Percentiles rank a stretch among this genome's conserved stretches.
Evolutionary conservation across 1,139 yeast genomes (phyloP).

Genomic region (Sugiyamaella pinicola): DNA sequence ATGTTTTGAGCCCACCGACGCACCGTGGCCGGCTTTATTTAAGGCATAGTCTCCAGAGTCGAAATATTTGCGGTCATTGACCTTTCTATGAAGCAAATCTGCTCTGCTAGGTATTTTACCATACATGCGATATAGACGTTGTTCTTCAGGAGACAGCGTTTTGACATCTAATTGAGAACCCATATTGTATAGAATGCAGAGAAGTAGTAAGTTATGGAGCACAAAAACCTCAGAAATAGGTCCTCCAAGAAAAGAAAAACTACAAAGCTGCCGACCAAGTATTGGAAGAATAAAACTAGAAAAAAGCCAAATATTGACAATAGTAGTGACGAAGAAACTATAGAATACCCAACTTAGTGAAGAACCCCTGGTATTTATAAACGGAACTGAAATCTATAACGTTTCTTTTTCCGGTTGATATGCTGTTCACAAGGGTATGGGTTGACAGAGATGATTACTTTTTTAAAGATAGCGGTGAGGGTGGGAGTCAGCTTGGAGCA

Average conservation of each 20-base stretch:
- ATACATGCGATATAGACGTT: conserved; percentile 63
- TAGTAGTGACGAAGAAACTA: background rate
- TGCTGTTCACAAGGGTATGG: background rate
- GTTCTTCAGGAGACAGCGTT: conserved; percentile 42
- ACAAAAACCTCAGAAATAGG: no score
- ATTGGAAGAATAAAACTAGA: no score
- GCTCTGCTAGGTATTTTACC: conserved; percentile 88
- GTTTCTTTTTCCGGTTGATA: background rate
- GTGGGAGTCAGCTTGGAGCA: background rate
- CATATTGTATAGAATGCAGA: background rate
- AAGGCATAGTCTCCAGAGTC: conserved; percentile 98
- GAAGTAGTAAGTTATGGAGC: background rate
- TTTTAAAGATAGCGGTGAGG: conserved; percentile 15
- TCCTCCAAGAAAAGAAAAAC: no score
- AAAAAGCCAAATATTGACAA: background rate
- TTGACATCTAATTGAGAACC: conserved; percentile 22
- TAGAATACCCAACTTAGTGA: background rate
- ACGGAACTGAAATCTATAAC: background rate
- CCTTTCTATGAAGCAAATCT: conserved; percentile 74
- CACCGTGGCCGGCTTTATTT: conserved; percentile 64
- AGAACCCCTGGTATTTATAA: conserved; percentile 15
- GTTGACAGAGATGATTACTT: background rate
- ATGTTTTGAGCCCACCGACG: conserved; percentile 46
- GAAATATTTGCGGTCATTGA: conserved; percentile 81
- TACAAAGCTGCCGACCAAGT: no score